Evolutionary conservation across 257 asterid genomes (phyloP).

Genomic region (Nicotiana undulata): DNA sequence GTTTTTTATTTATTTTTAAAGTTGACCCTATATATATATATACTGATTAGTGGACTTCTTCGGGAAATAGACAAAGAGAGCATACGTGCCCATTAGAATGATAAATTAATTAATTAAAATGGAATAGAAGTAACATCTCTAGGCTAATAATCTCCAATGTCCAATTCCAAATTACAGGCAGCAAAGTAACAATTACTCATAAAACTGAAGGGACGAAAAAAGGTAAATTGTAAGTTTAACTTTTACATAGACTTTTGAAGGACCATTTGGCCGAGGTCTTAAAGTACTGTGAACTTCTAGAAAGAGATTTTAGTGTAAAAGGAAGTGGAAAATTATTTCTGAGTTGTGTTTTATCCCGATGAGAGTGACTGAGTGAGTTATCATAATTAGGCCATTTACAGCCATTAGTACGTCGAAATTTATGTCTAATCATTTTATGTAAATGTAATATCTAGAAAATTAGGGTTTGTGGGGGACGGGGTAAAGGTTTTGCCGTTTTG

Average conservation of each 20-base stretch:
- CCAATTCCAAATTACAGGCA: not conserved
- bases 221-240: not conserved
- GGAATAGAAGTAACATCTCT: not conserved
- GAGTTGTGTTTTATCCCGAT: not conserved
- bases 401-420: not conserved
- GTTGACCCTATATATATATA: not conserved
- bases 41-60: not conserved
- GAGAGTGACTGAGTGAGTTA: not conserved
- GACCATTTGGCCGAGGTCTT: not conserved
- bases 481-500: not conserved
- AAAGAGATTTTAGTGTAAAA: not conserved
- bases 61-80: not conserved
- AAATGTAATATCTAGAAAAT: not conserved
- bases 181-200: not conserved
- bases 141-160: not conserved
- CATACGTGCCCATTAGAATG: not conserved
- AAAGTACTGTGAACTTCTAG: not conserved
- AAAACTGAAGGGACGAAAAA: not conserved
- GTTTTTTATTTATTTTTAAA: not conserved
- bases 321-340: not conserved
- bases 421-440: not conserved
- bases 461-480: not conserved
- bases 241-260: not conserved
- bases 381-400: not conserved
- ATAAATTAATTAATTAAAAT: not conserved